Conservation (phyloP, 129 eudicot genomes). For the Lactuca sativa region DNA sequence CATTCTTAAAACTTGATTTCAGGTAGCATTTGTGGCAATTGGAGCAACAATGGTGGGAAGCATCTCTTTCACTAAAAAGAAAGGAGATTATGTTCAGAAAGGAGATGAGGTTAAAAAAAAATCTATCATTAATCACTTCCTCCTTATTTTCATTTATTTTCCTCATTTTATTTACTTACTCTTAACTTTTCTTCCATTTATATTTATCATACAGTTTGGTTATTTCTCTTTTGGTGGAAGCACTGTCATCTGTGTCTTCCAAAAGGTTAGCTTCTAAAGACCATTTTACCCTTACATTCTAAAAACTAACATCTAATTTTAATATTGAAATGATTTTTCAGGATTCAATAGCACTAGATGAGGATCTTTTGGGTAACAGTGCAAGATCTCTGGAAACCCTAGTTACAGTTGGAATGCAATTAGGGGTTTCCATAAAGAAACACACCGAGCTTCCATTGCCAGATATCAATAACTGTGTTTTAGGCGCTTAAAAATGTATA, state of each 20-base stretch:
- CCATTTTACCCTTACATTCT: too few species aligned
- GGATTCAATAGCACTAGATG: slow-evolving; percentile 68
- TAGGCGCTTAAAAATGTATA: slow-evolving; percentile 28
- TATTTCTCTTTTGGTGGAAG: slow-evolving; percentile 99
- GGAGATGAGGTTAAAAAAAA: slow-evolving; percentile 77
- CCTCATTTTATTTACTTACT: slow-evolving; percentile 12
- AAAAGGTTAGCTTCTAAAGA: slow-evolving; percentile 58
- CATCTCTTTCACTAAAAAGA: slow-evolving; percentile 66
- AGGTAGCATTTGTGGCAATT: slow-evolving; percentile 98
- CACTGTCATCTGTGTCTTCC: slow-evolving; percentile 87
- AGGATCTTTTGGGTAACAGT: slow-evolving; percentile 79
- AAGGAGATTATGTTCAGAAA: slow-evolving; percentile 74
- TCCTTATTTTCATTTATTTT: not conserved
- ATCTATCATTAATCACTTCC: not conserved
- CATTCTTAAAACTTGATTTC: slow-evolving; percentile 16
- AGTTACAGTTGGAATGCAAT: slow-evolving; percentile 76
- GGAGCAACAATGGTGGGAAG: slow-evolving; percentile 99
- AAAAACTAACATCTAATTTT: not conserved
- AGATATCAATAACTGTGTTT: slow-evolving; percentile 34
- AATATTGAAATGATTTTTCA: slow-evolving; percentile 36
- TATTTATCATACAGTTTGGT: slow-evolving; percentile 68
- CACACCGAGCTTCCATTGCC: slow-evolving; percentile 27
- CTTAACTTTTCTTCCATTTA: not conserved
- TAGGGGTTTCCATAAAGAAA: slow-evolving; percentile 70
- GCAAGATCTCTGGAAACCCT: slow-evolving; percentile 77